Evolutionary conservation across 805 yeast species (phyloP), one percentile per base, ranked within the genome.

Genomic region (Saturnispora mendoncae): DNA sequence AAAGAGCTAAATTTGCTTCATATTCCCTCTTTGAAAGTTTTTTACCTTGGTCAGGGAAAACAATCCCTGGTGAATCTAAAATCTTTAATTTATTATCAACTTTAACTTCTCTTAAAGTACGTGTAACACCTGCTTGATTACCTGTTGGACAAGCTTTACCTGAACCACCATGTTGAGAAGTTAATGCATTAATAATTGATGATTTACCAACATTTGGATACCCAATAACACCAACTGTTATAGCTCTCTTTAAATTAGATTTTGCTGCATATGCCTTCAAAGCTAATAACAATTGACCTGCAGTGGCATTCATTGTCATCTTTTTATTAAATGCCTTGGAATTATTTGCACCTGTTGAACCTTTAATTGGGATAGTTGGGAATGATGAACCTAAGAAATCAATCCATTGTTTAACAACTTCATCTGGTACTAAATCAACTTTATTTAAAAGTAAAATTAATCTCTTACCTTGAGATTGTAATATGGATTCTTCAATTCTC

Each of bases 171-270:
- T 84, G 94, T 62, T 92, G 79, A 41, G 84, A 72, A 3, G 86
- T 78, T 50, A 90, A 69, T 2, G 97, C 82, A 62, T 90, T 90
- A 57, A 90, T 92, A 44, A 92, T 82, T 15, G 96, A 85, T 3
- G 96, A 87, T 61, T 88, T 88, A 55, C 97, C 97, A 40, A 90
- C 97, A 60, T 90, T 90, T 38, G 98, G 98, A 65, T 87, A 90
- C 14, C 98, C 98, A 51, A 90, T 84, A 32, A 90, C 95, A 60
- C 98, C 97, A 35, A 86, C 97, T 34, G 85, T 74, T 43, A 88
- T 81, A 12, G 95, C 78, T 60, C 97, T 78, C 58, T 88, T 88
- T 54, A 88, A 71, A 57, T 87, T 84, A 18, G 87, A 74, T 61
- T 83, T 82, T 49, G 74, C 72, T 17, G 97, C 88, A 58, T 81